Percentiles rank a stretch among this genome's conserved stretches.
These are phyloP conservation scores for Ogataea parapolymorpha DNA, from an alignment of 805 yeast species.

Conservation along the genomic window DNA sequence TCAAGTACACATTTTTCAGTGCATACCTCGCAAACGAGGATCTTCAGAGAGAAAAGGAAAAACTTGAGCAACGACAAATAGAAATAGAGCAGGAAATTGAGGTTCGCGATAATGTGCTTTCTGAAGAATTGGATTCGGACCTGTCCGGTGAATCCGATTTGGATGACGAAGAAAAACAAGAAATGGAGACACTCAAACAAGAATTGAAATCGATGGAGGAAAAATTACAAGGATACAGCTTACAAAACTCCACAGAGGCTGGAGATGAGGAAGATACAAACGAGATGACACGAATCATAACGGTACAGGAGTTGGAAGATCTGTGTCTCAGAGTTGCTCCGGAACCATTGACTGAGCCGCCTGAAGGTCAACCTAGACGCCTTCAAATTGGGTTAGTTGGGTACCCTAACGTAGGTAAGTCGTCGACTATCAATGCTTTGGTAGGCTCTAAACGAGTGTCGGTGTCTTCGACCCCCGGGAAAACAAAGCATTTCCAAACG, in stretches of 20 bases:
- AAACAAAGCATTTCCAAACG: constrained; percentile 98
- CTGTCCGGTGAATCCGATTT: constrained; percentile 14
- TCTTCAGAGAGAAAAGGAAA: constrained; percentile 59
- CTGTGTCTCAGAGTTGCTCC: constrained; percentile 79
- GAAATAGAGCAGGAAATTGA: not conserved
- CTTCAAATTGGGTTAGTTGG: constrained; percentile 95
- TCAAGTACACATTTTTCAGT: constrained; percentile 86
- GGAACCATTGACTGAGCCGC: constrained; percentile 49
- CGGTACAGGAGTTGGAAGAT: constrained; percentile 81
- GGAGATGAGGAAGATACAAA: constrained; percentile 32
- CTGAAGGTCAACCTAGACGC: constrained; percentile 55
- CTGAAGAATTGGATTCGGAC: not conserved
- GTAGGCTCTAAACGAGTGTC: constrained; percentile 98
- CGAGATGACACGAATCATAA: constrained; percentile 63
- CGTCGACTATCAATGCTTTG: constrained; percentile 96
- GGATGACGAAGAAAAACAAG: constrained; percentile 20
- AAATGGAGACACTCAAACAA: constrained; percentile 16
- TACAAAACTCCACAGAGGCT: constrained; percentile 22
- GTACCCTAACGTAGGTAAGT: constrained; percentile 80
- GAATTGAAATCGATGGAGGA: constrained; percentile 24
- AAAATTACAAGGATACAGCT: not conserved
- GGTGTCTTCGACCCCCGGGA: constrained; percentile 97
- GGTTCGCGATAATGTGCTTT: not conserved
- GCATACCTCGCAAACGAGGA: constrained; percentile 81
- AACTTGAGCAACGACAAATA: not conserved